Evolutionary conservation across 306 rosid genomes (phyloP).

Genomic region (Quercus engelmannii): DNA sequence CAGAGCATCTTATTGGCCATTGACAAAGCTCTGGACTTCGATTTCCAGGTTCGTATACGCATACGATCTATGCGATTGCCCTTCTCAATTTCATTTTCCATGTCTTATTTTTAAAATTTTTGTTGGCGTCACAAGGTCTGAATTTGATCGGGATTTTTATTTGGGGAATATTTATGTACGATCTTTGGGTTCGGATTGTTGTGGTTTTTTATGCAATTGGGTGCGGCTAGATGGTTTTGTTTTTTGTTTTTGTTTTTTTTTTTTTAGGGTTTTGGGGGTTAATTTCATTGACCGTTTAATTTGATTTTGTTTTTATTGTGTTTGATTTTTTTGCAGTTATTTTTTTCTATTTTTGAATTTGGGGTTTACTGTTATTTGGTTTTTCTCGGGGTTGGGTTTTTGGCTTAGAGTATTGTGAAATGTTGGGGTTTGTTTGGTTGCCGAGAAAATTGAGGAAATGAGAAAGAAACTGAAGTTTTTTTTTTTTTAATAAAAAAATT

Average conservation of each 20-base stretch:
- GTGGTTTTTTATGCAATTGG: conserved; percentile 21
- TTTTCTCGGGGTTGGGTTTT: conserved; percentile 31
- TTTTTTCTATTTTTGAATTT: conserved; percentile 5
- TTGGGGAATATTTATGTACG: conserved; percentile 30
- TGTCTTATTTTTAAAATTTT: background rate
- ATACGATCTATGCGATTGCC: conserved; percentile 50
- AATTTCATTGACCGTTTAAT: conserved; percentile 7
- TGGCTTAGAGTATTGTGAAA: conserved; percentile 16
- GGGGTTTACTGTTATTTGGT: conserved; percentile 41
- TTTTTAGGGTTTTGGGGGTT: conserved; percentile 29
- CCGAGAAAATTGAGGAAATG: conserved; percentile 2
- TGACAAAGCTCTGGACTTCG: conserved; percentile 44
- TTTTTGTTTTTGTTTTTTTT: no score
- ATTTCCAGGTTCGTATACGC: conserved; percentile 67
- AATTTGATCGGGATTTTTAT: conserved; percentile 37
- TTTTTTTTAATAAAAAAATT: background rate
- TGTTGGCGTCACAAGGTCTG: conserved; percentile 30
- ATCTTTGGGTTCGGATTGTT: conserved; percentile 37
- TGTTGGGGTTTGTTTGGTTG: conserved; percentile 15
- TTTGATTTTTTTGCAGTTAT: conserved; percentile 14
- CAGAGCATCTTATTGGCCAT: conserved; percentile 52
- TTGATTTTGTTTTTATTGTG: conserved; percentile 21
- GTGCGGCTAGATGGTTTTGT: conserved; percentile 17
- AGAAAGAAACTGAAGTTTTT: background rate
- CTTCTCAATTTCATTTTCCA: conserved; percentile 5